Conservation (phyloP, 768 basidiomycete species). For the Clathrus columnatus region DNA sequence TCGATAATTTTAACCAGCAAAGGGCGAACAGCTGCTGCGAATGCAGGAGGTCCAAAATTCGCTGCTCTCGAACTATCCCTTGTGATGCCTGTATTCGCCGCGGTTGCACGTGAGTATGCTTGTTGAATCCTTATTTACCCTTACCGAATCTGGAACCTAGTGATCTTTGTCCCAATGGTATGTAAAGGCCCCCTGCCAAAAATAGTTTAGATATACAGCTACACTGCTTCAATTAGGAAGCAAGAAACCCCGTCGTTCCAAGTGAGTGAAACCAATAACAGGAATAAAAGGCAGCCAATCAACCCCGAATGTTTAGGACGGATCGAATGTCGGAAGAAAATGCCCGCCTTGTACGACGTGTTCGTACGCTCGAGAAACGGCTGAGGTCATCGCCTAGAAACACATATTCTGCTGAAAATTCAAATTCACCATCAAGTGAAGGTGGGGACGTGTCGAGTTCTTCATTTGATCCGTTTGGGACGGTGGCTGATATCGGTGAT, state of each 20-base stretch:
- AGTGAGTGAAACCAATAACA: neutral
- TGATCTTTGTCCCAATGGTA: conserved; percentile 4
- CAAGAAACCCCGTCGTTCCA: neutral
- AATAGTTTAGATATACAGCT: neutral
- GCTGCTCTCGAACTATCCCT: neutral
- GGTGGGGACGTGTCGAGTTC: too few relatives aligned
- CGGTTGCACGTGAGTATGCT: neutral
- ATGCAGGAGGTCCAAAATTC: conserved; percentile 5
- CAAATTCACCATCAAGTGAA: too few relatives aligned
- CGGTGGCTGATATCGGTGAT: too few relatives aligned
- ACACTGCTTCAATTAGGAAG: neutral
- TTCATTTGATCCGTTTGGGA: too few relatives aligned
- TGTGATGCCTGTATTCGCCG: conserved; percentile 2
- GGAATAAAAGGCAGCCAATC: too few relatives aligned
- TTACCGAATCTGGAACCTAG: neutral
- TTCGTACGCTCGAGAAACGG: neutral
- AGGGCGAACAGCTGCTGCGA: too few relatives aligned
- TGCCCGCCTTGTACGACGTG: conserved; percentile 6
- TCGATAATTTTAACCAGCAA: too few relatives aligned
- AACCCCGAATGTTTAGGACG: too few relatives aligned
- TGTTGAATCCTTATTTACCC: neutral
- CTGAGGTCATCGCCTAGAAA: conserved; percentile 2
- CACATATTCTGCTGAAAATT: too few relatives aligned
- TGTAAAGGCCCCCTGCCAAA: neutral
- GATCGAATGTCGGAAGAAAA: conserved; percentile 4